Conservation (phyloP, 2,329 filamentous ascomycete genomes). For the Fusarium zealandicum region DNA sequence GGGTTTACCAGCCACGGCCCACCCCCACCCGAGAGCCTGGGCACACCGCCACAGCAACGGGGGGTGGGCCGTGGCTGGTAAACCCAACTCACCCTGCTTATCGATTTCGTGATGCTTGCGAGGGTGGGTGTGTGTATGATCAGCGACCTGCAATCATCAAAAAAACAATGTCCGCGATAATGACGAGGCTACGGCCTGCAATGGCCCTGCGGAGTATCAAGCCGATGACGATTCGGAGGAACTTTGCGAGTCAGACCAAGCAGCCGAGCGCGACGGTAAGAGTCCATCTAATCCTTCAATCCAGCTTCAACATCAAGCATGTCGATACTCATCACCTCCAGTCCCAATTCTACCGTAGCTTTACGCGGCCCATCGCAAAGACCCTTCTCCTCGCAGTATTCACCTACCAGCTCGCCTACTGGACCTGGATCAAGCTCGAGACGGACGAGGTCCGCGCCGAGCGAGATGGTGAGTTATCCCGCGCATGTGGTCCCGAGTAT, state of each 20-base stretch:
- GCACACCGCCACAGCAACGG: not conserved
- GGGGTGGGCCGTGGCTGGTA: conserved; percentile 15
- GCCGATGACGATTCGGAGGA: conserved; percentile 5
- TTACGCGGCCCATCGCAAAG: conserved; percentile 76
- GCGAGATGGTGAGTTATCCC: conserved; percentile 58
- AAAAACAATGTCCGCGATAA: conserved; percentile 5
- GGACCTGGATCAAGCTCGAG: conserved; percentile 77
- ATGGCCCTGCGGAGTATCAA: not conserved
- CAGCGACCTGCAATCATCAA: conserved; percentile 7
- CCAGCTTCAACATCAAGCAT: not conserved
- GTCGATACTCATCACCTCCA: conserved; percentile 40
- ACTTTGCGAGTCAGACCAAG: conserved; percentile 41
- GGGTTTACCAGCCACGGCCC: no score
- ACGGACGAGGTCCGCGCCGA: conserved; percentile 70
- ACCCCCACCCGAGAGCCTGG: conserved; percentile 18
- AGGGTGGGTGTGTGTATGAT: not conserved
- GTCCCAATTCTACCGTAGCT: conserved; percentile 76
- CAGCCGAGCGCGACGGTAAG: conserved; percentile 40
- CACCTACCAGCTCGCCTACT: conserved; percentile 81
- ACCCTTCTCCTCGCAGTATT: conserved; percentile 77
- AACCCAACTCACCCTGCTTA: conserved; percentile 8
- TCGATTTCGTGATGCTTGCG: conserved; percentile 3
- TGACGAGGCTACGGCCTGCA: conserved; percentile 23
- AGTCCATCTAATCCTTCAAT: no score
- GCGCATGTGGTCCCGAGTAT: no score